Conservation (phyloP, 2,329 filamentous ascomycete species). For the Pseudonectria buxi region DNA sequence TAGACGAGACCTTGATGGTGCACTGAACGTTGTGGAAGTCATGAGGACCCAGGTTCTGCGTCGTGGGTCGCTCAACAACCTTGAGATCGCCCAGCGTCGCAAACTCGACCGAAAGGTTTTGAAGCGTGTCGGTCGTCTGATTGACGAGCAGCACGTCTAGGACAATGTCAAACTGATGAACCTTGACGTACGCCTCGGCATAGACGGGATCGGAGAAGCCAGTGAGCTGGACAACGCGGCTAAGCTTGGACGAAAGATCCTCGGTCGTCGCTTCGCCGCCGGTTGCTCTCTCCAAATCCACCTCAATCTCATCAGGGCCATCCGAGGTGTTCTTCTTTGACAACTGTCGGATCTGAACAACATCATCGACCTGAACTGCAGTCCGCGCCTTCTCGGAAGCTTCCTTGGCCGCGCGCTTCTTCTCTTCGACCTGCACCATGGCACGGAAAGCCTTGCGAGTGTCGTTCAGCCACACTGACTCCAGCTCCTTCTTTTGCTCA, state of each 20-base stretch:
- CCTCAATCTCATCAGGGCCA: constrained; percentile 75
- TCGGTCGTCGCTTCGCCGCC: constrained; percentile 79
- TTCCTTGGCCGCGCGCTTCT: constrained; percentile 93
- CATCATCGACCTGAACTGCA: constrained; percentile 91
- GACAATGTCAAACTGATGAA: constrained; percentile 98
- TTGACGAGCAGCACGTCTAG: constrained; percentile 95
- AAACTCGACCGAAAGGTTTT: constrained; percentile 96
- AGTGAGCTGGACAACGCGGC: constrained; percentile 91
- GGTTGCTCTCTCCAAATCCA: constrained; percentile 89
- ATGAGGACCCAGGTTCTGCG: constrained; percentile 89
- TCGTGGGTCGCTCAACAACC: constrained; percentile 92
- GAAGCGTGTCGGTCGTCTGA: constrained; percentile 91
- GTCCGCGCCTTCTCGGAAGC: constrained; percentile 88
- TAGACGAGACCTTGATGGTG: constrained; percentile 97
- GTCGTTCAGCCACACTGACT: constrained; percentile 88
- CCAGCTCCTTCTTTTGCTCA: constrained; percentile 79
- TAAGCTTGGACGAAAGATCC: constrained; percentile 88
- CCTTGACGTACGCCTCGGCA: constrained; percentile 97
- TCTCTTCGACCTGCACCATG: constrained; percentile 96
- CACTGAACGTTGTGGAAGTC: constrained; percentile 98
- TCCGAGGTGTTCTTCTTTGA: constrained; percentile 84
- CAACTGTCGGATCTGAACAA: constrained; percentile 85
- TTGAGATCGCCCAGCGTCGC: constrained; percentile 97
- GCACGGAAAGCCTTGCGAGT: constrained; percentile 92
- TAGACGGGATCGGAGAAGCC: constrained; percentile 98